A percentile compares a stretch with the other conserved stretches of the same genome.
Conservation (phyloP, 73 alveolate genomes). For the Symbiodinium natans region DNA sequence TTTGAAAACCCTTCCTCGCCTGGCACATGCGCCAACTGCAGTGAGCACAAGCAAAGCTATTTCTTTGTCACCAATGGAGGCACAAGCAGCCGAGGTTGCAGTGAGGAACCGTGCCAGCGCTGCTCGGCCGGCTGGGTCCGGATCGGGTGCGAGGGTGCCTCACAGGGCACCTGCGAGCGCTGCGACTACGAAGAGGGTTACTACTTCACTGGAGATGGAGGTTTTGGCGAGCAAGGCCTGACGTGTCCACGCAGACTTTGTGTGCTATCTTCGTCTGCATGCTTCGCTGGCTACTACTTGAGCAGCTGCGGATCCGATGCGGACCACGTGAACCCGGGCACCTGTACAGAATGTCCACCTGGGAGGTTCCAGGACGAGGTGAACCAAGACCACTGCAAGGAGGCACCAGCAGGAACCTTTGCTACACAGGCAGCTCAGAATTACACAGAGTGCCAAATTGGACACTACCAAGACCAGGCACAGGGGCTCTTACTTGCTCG, state of each 20-base stretch:
- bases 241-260: background rate
- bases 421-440: background rate
- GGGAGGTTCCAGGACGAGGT: background rate
- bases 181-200: background rate
- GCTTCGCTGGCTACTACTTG: background rate
- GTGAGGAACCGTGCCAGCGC: background rate
- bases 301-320: background rate
- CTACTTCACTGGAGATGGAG: background rate
- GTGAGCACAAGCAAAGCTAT: background rate
- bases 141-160: background rate
- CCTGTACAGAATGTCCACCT: background rate
- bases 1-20: background rate
- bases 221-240: background rate
- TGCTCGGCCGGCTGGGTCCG: background rate
- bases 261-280: too few species aligned
- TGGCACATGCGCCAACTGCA: background rate
- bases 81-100: background rate
- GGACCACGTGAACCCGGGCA: background rate
- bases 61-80: background rate
- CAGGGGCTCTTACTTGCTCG: too few species aligned
- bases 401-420: background rate
- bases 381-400: background rate
- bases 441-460: background rate
- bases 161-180: background rate
- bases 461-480: background rate